Evolutionary conservation across 352 stramenopile genomes (phyloP), one percentile per base, ranked within the genome.

Genomic region (Thalassiosira livingstoniorum): DNA sequence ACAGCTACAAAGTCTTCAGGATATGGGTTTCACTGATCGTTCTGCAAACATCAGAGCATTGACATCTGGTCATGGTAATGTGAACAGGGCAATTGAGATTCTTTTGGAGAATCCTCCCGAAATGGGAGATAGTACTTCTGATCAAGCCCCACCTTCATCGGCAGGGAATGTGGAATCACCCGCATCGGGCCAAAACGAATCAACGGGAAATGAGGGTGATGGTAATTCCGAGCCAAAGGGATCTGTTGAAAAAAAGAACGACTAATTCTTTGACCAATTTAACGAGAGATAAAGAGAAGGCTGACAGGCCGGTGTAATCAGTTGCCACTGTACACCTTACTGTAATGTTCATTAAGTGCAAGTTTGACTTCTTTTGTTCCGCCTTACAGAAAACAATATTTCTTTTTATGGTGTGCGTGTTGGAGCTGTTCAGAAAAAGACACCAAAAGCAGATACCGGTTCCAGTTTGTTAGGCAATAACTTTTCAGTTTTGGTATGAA

Each of bases 11-110:
- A 90, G 73, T 51, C 75, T 95, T 25, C 51, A 88, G n/a, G 89
- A 92, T 75, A 95, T 95, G 90, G 90, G 90, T 61, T 95, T 95
- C 77, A 91, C 91, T 29, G 86, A 95, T 80, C 85, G 91, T 76
- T 82, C 87, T 25, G 82, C 80, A 5, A 90, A 89, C 75, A 80
- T 93, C 61, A 54, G 58, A 51, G 86, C 85, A 55, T 80, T 95
- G 63, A 58, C 85, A 45, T 57, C 71, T 11, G 85, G 75, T 83
- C 80, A 93, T 83, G 90, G 89, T 35, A 95, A 95, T 88, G 53
- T 95, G 13, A 95, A 95, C 70, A 74, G 90, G 25, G 90, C 89
- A 4, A 89, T 95, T 43, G 90, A 95, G 84, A 75, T 85, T 70
- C 61, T 95, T 45, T 64, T 95, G 39, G 77, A 85, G 34, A 83